phyloP scores from a whole-genome alignment of 2,329 filamentous ascomycete genomes.

The Keithomyces neogunnii region DNA sequence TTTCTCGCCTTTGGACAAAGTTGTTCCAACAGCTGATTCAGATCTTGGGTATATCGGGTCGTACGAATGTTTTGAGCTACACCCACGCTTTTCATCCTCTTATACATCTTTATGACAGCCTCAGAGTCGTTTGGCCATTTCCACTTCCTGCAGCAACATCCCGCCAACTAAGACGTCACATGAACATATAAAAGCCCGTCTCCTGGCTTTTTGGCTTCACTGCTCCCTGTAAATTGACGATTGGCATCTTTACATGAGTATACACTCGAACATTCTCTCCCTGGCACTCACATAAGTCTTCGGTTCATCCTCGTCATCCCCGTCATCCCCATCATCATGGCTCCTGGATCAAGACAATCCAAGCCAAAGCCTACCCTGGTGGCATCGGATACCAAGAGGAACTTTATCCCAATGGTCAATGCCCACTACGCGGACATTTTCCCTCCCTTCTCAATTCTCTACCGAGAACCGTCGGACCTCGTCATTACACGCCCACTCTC shows the following conservation, averaged over 20 bases:
- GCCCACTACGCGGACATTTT: constrained; percentile 45
- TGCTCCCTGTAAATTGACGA: constrained; percentile 10
- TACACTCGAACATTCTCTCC: neutral
- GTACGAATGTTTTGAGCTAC: constrained; percentile 22
- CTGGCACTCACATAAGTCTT: neutral
- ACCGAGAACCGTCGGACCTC: constrained; percentile 42
- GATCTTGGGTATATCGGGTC: constrained; percentile 26
- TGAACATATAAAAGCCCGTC: constrained; percentile 7
- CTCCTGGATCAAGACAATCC: constrained; percentile 21
- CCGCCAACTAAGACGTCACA: neutral
- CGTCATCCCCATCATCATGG: constrained; percentile 15
- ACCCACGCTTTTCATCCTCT: constrained; percentile 14
- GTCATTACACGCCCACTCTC: constrained; percentile 25
- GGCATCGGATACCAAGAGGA: constrained; percentile 63
- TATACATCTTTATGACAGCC: neutral
- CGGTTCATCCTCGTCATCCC: too few relatives aligned
- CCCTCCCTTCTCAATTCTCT: constrained; percentile 51
- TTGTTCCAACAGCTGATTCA: constrained; percentile 27
- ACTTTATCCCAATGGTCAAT: constrained; percentile 58
- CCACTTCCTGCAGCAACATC: neutral
- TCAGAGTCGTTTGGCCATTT: neutral
- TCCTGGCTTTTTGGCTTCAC: neutral
- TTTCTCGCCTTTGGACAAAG: constrained; percentile 23
- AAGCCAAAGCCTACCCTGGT: constrained; percentile 46
- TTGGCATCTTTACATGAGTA: neutral